Conservation (phyloP, 495 filamentous ascomycete species). For the Penicillium angulare region DNA sequence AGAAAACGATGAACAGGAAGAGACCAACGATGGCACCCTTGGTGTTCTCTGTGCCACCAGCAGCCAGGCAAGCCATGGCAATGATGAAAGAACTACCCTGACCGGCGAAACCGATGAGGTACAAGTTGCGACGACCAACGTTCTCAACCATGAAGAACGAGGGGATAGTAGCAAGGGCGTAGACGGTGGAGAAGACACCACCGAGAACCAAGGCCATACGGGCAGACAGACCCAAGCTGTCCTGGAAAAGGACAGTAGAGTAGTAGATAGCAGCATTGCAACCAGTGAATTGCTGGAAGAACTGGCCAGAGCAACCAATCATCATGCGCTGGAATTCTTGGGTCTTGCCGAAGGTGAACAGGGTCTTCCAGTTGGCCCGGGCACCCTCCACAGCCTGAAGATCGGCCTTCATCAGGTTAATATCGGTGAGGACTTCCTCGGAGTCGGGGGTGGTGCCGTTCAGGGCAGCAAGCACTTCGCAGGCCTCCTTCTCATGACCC, state of each 20-base stretch:
- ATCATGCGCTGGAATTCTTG: conserved; percentile 46
- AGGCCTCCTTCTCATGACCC: conserved; percentile 58
- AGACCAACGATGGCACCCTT: conserved; percentile 42
- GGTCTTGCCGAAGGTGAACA: conserved; percentile 45
- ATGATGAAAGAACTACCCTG: conserved; percentile 41
- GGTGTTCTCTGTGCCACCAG: conserved; percentile 15
- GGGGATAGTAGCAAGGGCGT: conserved; percentile 55
- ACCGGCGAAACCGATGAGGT: conserved; percentile 65
- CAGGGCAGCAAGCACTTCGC: conserved; percentile 61
- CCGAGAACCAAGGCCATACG: conserved; percentile 69
- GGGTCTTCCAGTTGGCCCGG: conserved; percentile 38
- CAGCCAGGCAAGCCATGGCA: conserved; percentile 34
- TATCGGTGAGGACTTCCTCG: conserved; percentile 38
- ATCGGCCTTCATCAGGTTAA: conserved; percentile 48
- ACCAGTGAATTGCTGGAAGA: conserved; percentile 75
- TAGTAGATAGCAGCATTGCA: conserved; percentile 88
- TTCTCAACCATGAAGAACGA: conserved; percentile 74
- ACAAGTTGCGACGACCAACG: conserved; percentile 69
- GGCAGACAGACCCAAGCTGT: conserved; percentile 54
- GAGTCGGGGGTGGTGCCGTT: conserved; percentile 31
- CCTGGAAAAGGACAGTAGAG: conserved; percentile 73
- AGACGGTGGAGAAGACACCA: conserved; percentile 78
- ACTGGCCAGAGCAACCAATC: conserved; percentile 47
- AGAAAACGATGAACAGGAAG: conserved; percentile 41
- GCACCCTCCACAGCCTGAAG: conserved; percentile 21